Base-by-base conservation (phyloP, 192 early-diverging fungal genomes). In the Entomortierella lignicola region DNA sequence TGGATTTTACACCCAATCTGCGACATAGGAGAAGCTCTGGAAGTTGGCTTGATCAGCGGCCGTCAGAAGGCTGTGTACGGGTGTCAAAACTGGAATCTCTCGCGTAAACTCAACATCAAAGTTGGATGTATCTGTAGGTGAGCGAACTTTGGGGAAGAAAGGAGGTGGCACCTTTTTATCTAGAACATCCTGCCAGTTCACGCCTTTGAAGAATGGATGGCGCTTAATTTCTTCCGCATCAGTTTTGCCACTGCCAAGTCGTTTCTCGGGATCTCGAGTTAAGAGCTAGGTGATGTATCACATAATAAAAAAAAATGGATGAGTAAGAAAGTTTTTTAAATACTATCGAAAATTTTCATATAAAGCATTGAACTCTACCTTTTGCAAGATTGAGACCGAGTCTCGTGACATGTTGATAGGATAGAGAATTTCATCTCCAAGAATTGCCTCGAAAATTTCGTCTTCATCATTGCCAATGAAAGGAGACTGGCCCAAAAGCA, bases 61-160 rank as follows among this genome's bases (percentile, higher is more conserved):
- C 5, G 89, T 91, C 48, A 99, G 83, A 30, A 94, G 89, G 48
- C 91, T 93, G 59, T 96, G 91, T 51, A 94, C 92, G 0, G 97
- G 98, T 20, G 98, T 99, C 58, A 99, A 73, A 0, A 95, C 94
- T 2, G 98, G 97, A 56, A 87, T 83, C 86, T 99, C 97, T 42
- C 88, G 86, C n/a, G 98, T 99, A 70, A 99, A 99, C 85, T 99
- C 97, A 21, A 92, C 90, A 72, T 99, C 98, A 92, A 99, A 99
- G 91, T 99, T 99, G 41, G 96, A 98, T 15, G 93, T 92, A 72
- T 99, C 98, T 18, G 93, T 90, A 44, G 93, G 90, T 30, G 87
- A 81, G 66, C 94, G 92, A 58, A 99, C 91, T 44, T 89, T 91
- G 23, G 98, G 98, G 30, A 89, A 91, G 81, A 93, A 99, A 8